Conservation (phyloP, 2,329 filamentous ascomycete species). For the Pseudocercospora crystallina region DNA sequence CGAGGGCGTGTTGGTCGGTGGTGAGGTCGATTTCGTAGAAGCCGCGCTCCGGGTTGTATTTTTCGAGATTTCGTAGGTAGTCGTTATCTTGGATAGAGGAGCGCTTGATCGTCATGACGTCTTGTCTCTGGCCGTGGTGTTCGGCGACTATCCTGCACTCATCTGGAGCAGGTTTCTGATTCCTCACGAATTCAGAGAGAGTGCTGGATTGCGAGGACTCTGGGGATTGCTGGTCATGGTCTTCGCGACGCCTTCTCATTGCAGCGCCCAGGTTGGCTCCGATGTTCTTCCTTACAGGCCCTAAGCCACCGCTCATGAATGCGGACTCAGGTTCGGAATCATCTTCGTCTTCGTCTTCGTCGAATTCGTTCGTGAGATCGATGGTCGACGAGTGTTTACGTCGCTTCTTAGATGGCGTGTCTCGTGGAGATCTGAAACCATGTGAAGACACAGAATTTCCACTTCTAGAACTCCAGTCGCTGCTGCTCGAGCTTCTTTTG, state of each 20-base stretch:
- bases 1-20: slow-evolving; percentile 3
- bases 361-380: neutral
- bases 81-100: slow-evolving; percentile 1
- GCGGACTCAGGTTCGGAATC: neutral
- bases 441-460: no score
- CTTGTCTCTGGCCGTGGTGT: neutral
- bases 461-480: neutral
- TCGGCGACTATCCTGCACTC: neutral
- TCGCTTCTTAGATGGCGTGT: neutral
- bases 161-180: neutral
- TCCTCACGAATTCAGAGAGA: neutral
- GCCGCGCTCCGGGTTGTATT: neutral
- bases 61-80: slow-evolving; percentile 3
- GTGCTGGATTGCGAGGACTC: neutral
- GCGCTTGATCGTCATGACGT: neutral
- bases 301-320: neutral
- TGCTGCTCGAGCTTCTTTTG: neutral
- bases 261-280: no score
- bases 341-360: neutral
- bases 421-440: neutral
- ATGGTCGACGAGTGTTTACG: neutral
- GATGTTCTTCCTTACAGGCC: neutral
- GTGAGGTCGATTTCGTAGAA: slow-evolving; percentile 10
- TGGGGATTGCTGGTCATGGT: neutral
- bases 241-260: no score